phyloP scores from a whole-genome alignment of 169 alveolate species.

The Perkinsus marinus region DNA sequence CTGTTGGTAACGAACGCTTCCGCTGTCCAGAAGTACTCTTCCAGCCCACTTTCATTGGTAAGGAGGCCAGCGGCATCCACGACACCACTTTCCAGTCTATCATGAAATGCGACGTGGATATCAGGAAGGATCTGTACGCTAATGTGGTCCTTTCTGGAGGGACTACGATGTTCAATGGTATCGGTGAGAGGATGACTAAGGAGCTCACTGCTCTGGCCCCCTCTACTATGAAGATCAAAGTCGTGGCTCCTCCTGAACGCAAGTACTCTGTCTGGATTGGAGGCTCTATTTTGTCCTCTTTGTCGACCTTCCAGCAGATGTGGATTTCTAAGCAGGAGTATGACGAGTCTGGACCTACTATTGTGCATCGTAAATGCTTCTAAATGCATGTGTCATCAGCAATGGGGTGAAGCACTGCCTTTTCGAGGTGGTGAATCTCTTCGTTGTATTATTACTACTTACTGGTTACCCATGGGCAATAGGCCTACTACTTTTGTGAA shows the following conservation, averaged over 20 bases:
- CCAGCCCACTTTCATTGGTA: conserved; percentile 84
- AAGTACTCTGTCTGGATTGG: conserved; percentile 95
- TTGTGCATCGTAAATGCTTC: conserved; percentile 93
- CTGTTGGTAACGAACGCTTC: conserved; percentile 84
- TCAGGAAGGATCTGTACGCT: conserved; percentile 80
- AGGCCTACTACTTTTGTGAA: neutral
- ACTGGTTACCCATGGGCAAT: neutral
- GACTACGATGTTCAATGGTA: conserved; percentile 84
- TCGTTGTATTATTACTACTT: neutral
- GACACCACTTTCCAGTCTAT: conserved; percentile 82
- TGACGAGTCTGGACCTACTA: conserved; percentile 93
- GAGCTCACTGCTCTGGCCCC: conserved; percentile 92
- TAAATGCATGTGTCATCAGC: conserved; percentile 29
- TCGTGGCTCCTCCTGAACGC: conserved; percentile 93
- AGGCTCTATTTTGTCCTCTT: conserved; percentile 84
- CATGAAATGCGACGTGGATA: conserved; percentile 87
- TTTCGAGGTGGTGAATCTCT: neutral
- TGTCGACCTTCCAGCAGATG: conserved; percentile 85
- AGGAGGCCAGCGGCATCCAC: conserved; percentile 86
- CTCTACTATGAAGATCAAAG: conserved; percentile 86
- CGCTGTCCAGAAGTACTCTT: conserved; percentile 93
- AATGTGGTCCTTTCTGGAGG: conserved; percentile 88
- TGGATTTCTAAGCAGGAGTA: conserved; percentile 96
- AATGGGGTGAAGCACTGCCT: neutral
- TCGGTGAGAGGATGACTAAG: conserved; percentile 86